phyloP scores from a whole-genome alignment of 2,329 filamentous ascomycete genomes.

The Parafenestella ontariensis region DNA sequence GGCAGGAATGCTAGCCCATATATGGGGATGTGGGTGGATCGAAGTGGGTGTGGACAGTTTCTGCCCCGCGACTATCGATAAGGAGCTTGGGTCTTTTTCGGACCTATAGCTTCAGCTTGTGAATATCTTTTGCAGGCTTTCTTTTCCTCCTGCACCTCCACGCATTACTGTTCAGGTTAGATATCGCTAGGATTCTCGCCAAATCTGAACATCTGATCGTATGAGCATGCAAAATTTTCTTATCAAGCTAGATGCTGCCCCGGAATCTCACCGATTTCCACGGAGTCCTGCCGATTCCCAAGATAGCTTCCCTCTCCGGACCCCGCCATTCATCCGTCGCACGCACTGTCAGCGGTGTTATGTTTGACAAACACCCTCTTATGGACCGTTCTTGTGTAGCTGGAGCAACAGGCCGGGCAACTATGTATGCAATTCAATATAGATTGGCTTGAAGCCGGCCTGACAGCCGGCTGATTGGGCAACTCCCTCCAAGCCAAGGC shows the following conservation, averaged over 20 bases:
- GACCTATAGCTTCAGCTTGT: no score
- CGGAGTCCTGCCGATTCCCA: background rate
- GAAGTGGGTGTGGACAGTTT: no score
- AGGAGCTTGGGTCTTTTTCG: slow-evolving; percentile 19
- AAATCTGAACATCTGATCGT: background rate
- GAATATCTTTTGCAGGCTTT: slow-evolving; percentile 2
- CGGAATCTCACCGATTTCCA: background rate
- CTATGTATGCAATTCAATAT: background rate
- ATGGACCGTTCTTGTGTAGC: background rate
- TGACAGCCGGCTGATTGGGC: slow-evolving; percentile 4
- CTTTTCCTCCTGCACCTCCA: slow-evolving; percentile 11
- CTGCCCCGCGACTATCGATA: slow-evolving; percentile 9
- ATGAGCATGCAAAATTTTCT: background rate
- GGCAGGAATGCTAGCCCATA: slow-evolving; percentile 23
- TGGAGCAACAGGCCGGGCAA: no score
- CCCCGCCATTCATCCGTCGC: slow-evolving; percentile 1
- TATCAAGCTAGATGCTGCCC: no score
- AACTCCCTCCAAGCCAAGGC: background rate
- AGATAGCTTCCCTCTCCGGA: background rate
- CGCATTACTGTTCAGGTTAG: slow-evolving; percentile 1
- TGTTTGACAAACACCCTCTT: slow-evolving; percentile 27
- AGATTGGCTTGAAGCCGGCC: background rate
- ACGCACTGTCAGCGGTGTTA: slow-evolving; percentile 39
- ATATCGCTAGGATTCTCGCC: background rate
- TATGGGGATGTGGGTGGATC: slow-evolving; percentile 28